Evolutionary conservation across 371 early-diverging fungal species (phyloP).

Genomic region (Mortierella sp.): DNA sequence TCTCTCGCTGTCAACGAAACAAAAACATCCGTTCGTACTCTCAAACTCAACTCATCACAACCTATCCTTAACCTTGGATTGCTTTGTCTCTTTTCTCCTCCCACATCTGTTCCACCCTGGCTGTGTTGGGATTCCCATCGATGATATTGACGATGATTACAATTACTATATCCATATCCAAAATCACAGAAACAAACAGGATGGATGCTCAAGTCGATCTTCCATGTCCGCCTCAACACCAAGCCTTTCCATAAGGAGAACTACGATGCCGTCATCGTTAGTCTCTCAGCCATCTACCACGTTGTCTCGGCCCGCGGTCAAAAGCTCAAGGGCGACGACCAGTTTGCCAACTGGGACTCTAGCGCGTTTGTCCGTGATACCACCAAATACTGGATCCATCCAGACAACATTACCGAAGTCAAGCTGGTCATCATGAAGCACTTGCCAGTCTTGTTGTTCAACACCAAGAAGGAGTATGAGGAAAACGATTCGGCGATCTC

Average conservation of each 20-base stretch:
- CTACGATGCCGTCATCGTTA: conserved; percentile 91
- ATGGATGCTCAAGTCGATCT: conserved; percentile 90
- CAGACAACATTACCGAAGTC: conserved; percentile 98
- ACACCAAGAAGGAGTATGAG: conserved; percentile 82
- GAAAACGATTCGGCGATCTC: conserved; percentile 93
- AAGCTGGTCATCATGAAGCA: conserved; percentile 95
- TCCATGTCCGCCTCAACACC: conserved; percentile 88
- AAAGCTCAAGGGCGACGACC: conserved; percentile 69
- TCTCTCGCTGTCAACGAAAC: background rate
- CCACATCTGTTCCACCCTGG: background rate
- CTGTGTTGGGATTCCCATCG: background rate
- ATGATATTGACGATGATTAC: background rate
- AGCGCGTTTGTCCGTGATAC: conserved; percentile 89
- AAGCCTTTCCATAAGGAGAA: conserved; percentile 94
- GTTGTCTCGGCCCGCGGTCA: conserved; percentile 89
- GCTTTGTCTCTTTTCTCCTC: background rate
- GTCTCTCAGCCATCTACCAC: conserved; percentile 93
- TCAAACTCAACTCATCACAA: background rate
- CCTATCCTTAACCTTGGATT: background rate
- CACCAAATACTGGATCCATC: conserved; percentile 99
- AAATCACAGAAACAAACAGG: conserved; percentile 82
- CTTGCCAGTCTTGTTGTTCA: conserved; percentile 97
- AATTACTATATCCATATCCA: background rate
- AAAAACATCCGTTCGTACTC: background rate
- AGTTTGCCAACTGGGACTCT: conserved; percentile 51